Conservation (phyloP, 164 flowering plant species). For the Piper longum region DNA sequence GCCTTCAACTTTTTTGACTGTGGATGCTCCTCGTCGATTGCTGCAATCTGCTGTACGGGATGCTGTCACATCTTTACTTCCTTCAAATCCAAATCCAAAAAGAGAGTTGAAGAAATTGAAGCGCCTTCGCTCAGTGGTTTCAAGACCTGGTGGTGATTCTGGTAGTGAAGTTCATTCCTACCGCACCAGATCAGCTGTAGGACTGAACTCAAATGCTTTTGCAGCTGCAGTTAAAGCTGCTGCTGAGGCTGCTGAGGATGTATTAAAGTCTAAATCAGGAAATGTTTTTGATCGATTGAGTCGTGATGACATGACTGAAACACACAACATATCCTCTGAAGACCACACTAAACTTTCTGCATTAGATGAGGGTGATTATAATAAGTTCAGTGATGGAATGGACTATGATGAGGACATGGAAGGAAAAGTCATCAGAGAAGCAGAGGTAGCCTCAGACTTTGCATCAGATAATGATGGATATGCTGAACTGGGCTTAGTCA, state of each 20-base stretch:
- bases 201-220: constrained; percentile 32
- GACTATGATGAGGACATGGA: constrained; percentile 19
- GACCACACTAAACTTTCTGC: constrained; percentile 7
- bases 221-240: constrained; percentile 72
- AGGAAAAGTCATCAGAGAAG: constrained; percentile 19
- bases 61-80: constrained; percentile 52
- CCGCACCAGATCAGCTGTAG: constrained; percentile 36
- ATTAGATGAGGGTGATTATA: constrained; percentile 17
- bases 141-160: constrained; percentile 36
- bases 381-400: constrained; percentile 9
- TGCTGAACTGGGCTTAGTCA: constrained; percentile 25
- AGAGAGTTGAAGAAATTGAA: constrained; percentile 32
- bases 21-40: constrained; percentile 58
- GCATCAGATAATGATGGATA: constrained; percentile 47
- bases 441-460: constrained; percentile 29
- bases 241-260: constrained; percentile 86
- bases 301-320: constrained; percentile 23
- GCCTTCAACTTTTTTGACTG: constrained; percentile 19
- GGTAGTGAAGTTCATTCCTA: constrained; percentile 23
- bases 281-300: constrained; percentile 84
- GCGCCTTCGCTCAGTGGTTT: constrained; percentile 82
- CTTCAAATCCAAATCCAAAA: constrained; percentile 18
- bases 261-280: constrained; percentile 29
- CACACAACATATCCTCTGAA: constrained; percentile 11
- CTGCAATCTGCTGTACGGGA: constrained; percentile 87